Evolutionary conservation across 129 eudicot species (phyloP), one percentile per base, ranked within the genome.

Genomic region (Flaveria sonorensis): DNA sequence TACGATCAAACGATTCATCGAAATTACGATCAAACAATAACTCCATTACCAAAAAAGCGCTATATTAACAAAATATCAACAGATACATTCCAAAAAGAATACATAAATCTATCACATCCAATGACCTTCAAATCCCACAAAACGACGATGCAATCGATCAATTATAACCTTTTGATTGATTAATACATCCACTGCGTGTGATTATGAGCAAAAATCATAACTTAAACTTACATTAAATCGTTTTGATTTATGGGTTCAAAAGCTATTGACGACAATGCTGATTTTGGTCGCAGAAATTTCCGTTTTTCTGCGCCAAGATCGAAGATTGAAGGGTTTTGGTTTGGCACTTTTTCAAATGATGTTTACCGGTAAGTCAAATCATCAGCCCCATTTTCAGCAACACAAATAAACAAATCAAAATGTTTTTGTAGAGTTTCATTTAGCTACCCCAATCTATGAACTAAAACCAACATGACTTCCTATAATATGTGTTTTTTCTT

Each of bases 251-350:
- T 30, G 13, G 9, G 2, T 16, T 63, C 20, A 30, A 26, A 24
- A 45, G 16, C 19, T 43, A 59, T 43, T 30, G 77, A 46, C 14
- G 71, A 74, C 12, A 64, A 61, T 45, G 32, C 21, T 65, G 51
- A 75, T 75, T 75, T 62, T 63, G 79, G 79, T 5, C 61, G 72
- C 72, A 64, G 79, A 75, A 66, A 51, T 51, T 51, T 48, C 7
- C 63, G 63, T 75, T 47, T 75, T 75, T 50, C 74, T 65, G 80
- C 72, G 52, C 24, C 67, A 67, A 52, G 73, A 77, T 51, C 74
- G 81, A 57, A 77, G 73, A 66, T 50, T 5, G 52, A 47, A 47
- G 73, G 74, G 46, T 51, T 76, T 76, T 76, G 53, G 72, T 52
- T 64, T 46, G 48, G 50, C 61, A 39, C 59, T 60, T 74, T 60